Evolutionary conservation across 768 basidiomycete genomes (phyloP), one percentile per base, ranked within the genome.

Genomic region (Boletus rubroflammeus): DNA sequence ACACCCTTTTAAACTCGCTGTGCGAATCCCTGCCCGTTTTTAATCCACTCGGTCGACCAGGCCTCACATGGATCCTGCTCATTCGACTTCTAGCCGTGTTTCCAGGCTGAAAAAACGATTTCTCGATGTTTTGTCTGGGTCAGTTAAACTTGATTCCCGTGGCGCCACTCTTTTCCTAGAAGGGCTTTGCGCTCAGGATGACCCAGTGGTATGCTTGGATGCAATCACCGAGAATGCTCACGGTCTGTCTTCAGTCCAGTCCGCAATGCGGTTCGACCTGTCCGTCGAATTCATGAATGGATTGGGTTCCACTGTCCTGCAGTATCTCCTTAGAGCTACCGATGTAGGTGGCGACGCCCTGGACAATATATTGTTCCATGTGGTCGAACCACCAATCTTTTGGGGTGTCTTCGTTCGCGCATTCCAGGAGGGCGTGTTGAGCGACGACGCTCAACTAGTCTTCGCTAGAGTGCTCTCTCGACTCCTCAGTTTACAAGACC

Each of bases 321-420:
- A 48, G 0, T 80, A 76, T 54, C 62, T 84, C 9, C 67, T 72
- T 17, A 69, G 60, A 15, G 61, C 81, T 6, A 66, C 61, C 25
- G 59, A 57, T n/a, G 69, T 83, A 39, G 73, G 71, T 23, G 83
- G 82, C 1, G 51, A 66, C 9, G 68, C 73, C 36, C 54, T 84
- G 11, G 61, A 71, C 15, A 61, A 67, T n/a, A 46, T 83, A 13
- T 35, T 84, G 36, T 42, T 65, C 44, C 61, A 67, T 10, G 69
- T 83, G 21, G 75, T 77, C 3, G 74, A 83, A 1, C 82, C 82
- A 3, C 74, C 80, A 0, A 70, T 80, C 26, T 83, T 83, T 56
- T 84, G 78, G 80, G 50, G 41, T 21, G 57, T 60, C 1, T 75
- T 77, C 41, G 53, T 63, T 3, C 38, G 61, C 13, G 65, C 72